Evolutionary conservation across 2,329 filamentous ascomycete species (phyloP), one percentile per base, ranked within the genome.

Genomic region (Incumbomyces lentus): DNA sequence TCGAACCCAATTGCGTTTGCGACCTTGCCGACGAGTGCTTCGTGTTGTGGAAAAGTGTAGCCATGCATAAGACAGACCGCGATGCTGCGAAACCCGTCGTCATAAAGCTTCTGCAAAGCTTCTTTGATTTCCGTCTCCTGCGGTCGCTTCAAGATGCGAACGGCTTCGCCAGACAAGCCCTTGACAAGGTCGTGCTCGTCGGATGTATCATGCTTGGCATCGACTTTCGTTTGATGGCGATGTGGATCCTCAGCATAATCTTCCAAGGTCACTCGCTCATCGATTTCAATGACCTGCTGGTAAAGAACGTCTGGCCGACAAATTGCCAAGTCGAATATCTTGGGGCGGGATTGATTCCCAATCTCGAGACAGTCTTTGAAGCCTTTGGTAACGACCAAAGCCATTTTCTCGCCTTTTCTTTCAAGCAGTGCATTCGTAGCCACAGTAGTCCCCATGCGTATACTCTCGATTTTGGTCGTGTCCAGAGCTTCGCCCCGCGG

Each of bases 371-470:
- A 93, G 63, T 95, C 88, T 55, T 79, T 82, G 71, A 95, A 95
- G 0, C 89, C 89, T 55, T 81, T 82, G 1, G 86, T 95, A 10
- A 93, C 86, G 1, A 95, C 79, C 64, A 95, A 75, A 12, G 86
- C 88, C 60, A 92, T 90, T 56, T 79, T 80, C 67, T 94, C 88
- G 40, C 89, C 89, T 64, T 95, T 95, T 48, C 89, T 74, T 65
- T 95, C 89, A 2, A 95, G 73, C 47, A 95, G 67, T 0, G 89
- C 89, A 63, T 95, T 95, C 1, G 89, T 95, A 8, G 89, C 89
- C 11, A 95, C 88, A 0, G 89, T 95, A 1, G 89, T 95, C 37
- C 89, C 89, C 89, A 95, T 95, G 40, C 89, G 82, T 62, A 95
- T 95, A 46, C 84, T 88, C 56, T 92, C 86, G 56, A 95, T 93